Evolutionary conservation across 176 grass and related monocot species (phyloP).

Genomic region (maize (Zea mays)): DNA sequence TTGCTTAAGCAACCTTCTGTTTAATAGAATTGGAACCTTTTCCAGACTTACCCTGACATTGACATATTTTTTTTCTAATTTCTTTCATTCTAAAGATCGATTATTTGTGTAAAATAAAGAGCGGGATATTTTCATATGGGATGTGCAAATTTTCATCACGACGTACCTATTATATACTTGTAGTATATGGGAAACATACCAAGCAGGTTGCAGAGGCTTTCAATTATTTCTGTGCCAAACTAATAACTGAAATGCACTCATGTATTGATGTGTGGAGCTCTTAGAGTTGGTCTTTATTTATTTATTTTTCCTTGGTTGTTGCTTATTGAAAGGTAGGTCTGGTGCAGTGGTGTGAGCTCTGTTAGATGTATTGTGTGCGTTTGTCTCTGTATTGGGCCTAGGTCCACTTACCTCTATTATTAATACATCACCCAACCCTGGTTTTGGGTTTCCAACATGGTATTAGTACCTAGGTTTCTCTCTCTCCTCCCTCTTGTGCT

Average conservation of each 20-base stretch:
- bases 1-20: neutral
- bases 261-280: neutral
- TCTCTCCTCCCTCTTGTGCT: too few species aligned
- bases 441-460: too few species aligned
- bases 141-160: neutral
- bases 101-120: conserved; percentile 8
- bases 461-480: too few species aligned
- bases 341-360: too few species aligned
- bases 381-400: too few species aligned
- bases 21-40: neutral
- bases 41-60: neutral
- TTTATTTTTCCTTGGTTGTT: neutral
- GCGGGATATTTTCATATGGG: neutral
- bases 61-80: neutral
- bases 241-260: neutral
- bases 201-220: neutral
- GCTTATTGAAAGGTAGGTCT: neutral
- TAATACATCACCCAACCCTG: too few species aligned
- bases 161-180: neutral
- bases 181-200: neutral
- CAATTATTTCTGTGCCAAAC: neutral
- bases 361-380: too few species aligned
- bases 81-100: neutral
- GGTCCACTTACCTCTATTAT: too few species aligned
- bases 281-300: neutral